Conservation (phyloP, 1,284 basidiomycete species). For the Apiotrichum brassicae region DNA sequence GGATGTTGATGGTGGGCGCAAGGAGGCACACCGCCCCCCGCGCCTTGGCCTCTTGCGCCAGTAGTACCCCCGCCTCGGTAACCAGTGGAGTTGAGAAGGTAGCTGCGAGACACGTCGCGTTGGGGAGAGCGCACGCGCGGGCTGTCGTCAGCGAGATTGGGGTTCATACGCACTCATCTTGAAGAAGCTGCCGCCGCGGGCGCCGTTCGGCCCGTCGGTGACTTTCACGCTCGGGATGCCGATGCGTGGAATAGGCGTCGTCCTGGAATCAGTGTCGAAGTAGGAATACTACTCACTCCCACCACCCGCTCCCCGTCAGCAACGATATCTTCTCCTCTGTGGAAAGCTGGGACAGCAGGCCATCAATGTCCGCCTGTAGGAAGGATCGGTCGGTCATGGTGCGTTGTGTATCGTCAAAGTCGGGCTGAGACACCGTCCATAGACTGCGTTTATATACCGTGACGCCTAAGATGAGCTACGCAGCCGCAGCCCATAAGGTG, state of each 20-base stretch:
- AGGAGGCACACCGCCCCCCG: conserved; percentile 2
- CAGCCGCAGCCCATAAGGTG: too few species aligned
- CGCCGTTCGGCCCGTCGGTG: conserved; percentile 49
- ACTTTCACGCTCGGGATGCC: conserved; percentile 52
- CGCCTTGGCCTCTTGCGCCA: conserved; percentile 2
- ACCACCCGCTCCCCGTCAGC: conserved; percentile 50
- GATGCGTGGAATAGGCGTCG: conserved; percentile 53
- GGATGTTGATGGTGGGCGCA: conserved; percentile 61
- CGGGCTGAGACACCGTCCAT: too few species aligned
- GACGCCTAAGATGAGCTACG: too few species aligned
- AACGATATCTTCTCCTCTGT: conserved; percentile 30
- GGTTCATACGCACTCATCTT: conserved; percentile 8
- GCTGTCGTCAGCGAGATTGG: conserved; percentile 54
- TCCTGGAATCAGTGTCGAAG: conserved; percentile 30
- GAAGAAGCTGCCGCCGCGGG: conserved; percentile 48
- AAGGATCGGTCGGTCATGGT: conserved; percentile 1
- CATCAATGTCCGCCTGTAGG: conserved; percentile 2
- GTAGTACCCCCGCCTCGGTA: not conserved
- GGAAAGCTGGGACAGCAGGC: not conserved
- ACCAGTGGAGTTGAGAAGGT: not conserved
- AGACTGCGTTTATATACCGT: too few species aligned
- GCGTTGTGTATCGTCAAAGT: too few species aligned
- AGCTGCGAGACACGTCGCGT: not conserved
- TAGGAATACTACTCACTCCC: conserved; percentile 48
- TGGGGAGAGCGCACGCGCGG: not conserved